These are phyloP conservation scores for Paraconiothyrium brasiliense DNA, from an alignment of 2,329 filamentous ascomycete genomes.

Conservation along the genomic window DNA sequence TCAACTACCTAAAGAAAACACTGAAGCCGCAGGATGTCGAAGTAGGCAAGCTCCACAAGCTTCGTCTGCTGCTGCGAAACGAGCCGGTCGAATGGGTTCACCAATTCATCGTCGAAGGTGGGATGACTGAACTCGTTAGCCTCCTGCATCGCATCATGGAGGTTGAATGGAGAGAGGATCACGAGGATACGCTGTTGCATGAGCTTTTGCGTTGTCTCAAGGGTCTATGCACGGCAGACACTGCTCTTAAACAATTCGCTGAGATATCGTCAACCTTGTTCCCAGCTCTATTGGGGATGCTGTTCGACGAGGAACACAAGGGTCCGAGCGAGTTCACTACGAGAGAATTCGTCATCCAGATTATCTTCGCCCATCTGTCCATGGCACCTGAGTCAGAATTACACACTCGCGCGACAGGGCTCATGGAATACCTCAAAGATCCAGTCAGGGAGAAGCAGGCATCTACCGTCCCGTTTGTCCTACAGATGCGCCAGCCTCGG, in stretches of 20 bases:
- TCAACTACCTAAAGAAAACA: slow-evolving; percentile 82
- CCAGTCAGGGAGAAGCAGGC: slow-evolving; percentile 75
- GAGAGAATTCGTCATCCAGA: slow-evolving; percentile 85
- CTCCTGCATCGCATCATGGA: slow-evolving; percentile 91
- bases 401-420: slow-evolving; percentile 73
- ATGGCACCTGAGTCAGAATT: slow-evolving; percentile 65
- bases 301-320: slow-evolving; percentile 98
- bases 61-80: slow-evolving; percentile 87
- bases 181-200: slow-evolving; percentile 91
- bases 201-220: slow-evolving; percentile 94
- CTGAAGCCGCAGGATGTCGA: slow-evolving; percentile 85
- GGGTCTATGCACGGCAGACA: slow-evolving; percentile 88
- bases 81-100: slow-evolving; percentile 97
- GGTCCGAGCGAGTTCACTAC: slow-evolving; percentile 97
- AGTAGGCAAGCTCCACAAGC: slow-evolving; percentile 93
- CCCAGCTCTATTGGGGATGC: slow-evolving; percentile 83
- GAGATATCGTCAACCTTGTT: slow-evolving; percentile 84
- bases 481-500: slow-evolving; percentile 85
- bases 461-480: slow-evolving; percentile 82
- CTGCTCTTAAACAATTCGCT: slow-evolving; percentile 82
- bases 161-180: slow-evolving; percentile 97
- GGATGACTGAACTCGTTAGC: slow-evolving; percentile 90
- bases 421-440: slow-evolving; percentile 83
- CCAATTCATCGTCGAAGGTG: slow-evolving; percentile 85
- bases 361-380: slow-evolving; percentile 88